These are phyloP conservation scores for Penicillium goetzii DNA, from an alignment of 495 filamentous ascomycete genomes.

Conservation along the genomic window DNA sequence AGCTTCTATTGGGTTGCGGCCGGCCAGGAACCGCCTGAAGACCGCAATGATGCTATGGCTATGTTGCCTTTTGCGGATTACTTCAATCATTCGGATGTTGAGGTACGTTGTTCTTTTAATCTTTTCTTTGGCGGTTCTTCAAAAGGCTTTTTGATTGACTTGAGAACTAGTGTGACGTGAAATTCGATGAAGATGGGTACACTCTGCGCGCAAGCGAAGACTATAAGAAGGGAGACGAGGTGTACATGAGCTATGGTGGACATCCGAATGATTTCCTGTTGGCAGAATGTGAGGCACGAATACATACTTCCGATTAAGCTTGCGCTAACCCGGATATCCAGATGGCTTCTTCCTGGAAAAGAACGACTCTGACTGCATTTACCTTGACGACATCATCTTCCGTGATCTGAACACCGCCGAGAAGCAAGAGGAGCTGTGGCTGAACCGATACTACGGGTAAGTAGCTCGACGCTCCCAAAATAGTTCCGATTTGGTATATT, in stretches of 20 bases:
- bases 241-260: slow-evolving; percentile 78
- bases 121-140: slow-evolving; percentile 3
- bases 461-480: slow-evolving; percentile 11
- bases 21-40: slow-evolving; percentile 51
- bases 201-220: slow-evolving; percentile 57
- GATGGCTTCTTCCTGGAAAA: slow-evolving; percentile 73
- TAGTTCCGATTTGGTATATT: neutral
- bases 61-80: slow-evolving; percentile 86
- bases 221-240: slow-evolving; percentile 69
- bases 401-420: slow-evolving; percentile 45
- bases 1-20: slow-evolving; percentile 74
- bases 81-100: slow-evolving; percentile 75
- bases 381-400: slow-evolving; percentile 70
- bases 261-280: slow-evolving; percentile 83
- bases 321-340: slow-evolving; percentile 20
- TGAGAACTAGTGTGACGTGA: slow-evolving; percentile 59
- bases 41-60: slow-evolving; percentile 73
- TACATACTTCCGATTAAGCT: neutral
- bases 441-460: slow-evolving; percentile 65
- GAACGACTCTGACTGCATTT: slow-evolving; percentile 69
- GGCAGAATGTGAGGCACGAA: slow-evolving; percentile 62
- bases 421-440: slow-evolving; percentile 56
- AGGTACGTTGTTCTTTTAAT: slow-evolving; percentile 32
- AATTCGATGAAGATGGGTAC: slow-evolving; percentile 62
- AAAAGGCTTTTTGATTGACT: neutral